phyloP scores from a whole-genome alignment of 2,329 filamentous ascomycete genomes.

The Sclerotiophoma versabilis region DNA sequence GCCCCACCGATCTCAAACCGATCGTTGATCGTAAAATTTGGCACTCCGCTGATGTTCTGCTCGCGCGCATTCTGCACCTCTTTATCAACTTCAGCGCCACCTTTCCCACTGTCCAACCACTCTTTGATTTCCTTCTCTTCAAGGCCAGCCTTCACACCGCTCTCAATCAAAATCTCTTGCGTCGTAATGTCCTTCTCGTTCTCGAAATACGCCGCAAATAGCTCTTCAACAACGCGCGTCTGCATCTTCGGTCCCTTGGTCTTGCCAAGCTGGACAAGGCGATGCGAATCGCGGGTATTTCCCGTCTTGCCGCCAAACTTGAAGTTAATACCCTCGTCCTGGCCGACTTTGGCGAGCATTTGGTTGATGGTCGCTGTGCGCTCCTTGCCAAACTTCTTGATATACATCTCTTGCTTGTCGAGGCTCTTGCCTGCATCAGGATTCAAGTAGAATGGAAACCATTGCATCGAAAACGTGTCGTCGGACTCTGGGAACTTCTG shows the following conservation, averaged over 20 bases:
- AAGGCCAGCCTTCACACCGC: conserved; percentile 54
- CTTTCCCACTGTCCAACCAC: conserved; percentile 55
- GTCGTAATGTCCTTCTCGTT: conserved; percentile 58
- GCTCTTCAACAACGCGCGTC: conserved; percentile 49
- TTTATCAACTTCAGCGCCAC: conserved; percentile 55
- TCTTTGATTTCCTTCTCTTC: conserved; percentile 52
- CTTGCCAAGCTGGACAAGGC: conserved; percentile 71
- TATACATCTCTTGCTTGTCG: conserved; percentile 65
- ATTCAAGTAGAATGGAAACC: conserved; percentile 83
- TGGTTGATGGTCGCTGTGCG: conserved; percentile 65
- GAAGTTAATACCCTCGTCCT: conserved; percentile 74
- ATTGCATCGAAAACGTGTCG: conserved; percentile 76
- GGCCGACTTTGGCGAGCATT: conserved; percentile 66
- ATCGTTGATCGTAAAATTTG: conserved; percentile 76
- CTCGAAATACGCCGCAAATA: conserved; percentile 55
- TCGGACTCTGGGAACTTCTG: conserved; percentile 64
- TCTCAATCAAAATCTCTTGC: conserved; percentile 49
- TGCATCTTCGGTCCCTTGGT: conserved; percentile 60
- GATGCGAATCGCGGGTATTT: conserved; percentile 80
- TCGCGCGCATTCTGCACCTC: conserved; percentile 54
- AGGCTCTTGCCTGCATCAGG: conserved; percentile 65
- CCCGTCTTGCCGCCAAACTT: conserved; percentile 74
- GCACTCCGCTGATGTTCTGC: conserved; percentile 71
- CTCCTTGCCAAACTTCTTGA: conserved; percentile 69
- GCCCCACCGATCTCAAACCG: conserved; percentile 73